Percentiles rank a stretch among this genome's conserved stretches.
These are phyloP conservation scores for Symbiodinium pilosum DNA, from an alignment of 73 alveolate genomes.

Conservation along the genomic window DNA sequence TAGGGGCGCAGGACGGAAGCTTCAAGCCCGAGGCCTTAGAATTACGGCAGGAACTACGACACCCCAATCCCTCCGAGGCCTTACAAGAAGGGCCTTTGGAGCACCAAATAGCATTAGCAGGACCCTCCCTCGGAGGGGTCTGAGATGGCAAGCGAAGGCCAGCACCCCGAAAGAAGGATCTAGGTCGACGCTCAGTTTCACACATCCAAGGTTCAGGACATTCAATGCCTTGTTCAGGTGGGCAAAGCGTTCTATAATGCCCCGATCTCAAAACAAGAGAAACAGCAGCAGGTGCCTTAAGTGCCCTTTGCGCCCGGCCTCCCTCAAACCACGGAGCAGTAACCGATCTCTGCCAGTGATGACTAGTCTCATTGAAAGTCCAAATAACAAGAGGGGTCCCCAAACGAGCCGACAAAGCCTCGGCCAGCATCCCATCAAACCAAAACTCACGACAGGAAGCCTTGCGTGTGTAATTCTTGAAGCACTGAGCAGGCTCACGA, in stretches of 20 bases:
- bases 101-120: too few species aligned
- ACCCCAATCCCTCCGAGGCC: too few species aligned
- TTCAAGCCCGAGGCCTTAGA: too few species aligned
- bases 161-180: neutral
- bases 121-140: too few species aligned
- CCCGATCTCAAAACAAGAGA: neutral
- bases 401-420: neutral
- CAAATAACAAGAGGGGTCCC: neutral
- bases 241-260: neutral
- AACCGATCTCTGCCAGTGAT: neutral
- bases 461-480: neutral
- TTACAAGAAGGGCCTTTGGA: too few species aligned
- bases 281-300: neutral
- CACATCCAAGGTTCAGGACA: neutral
- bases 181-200: neutral
- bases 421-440: neutral
- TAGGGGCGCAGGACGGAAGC: too few species aligned
- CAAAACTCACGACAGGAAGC: neutral
- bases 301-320: neutral
- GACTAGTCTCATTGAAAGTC: neutral
- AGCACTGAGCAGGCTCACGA: neutral
- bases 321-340: neutral
- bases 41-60: too few species aligned
- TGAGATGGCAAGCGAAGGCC: neutral
- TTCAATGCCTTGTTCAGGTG: neutral